Conservation (phyloP, 2,329 filamentous ascomycete species). For the Huntiella decipiens region DNA sequence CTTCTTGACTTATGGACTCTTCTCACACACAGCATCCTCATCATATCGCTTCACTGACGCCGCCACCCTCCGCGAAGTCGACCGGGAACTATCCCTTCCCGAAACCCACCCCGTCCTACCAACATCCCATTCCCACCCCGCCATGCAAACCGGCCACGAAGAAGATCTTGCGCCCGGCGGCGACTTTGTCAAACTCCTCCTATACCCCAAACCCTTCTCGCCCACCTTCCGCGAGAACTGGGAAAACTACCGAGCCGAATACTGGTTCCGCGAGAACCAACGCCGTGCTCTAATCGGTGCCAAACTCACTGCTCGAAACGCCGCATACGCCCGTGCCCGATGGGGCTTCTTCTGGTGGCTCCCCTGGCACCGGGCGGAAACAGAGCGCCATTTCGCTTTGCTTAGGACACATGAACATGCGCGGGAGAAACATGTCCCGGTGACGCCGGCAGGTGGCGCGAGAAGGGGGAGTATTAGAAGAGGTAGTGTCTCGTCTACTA, state of each 20-base stretch:
- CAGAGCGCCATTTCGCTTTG: conserved; percentile 13
- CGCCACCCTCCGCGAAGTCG: conserved; percentile 36
- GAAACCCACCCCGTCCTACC: conserved; percentile 23
- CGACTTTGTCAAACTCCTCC: conserved; percentile 74
- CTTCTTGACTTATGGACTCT: conserved; percentile 56
- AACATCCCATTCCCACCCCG: conserved; percentile 13
- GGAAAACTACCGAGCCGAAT: conserved; percentile 85
- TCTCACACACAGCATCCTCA: conserved; percentile 47
- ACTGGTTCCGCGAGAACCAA: conserved; percentile 95
- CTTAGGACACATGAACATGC: conserved; percentile 3
- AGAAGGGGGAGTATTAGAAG: conserved; percentile 34
- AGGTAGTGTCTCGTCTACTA: conserved; percentile 31
- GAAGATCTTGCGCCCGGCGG: conserved; percentile 82
- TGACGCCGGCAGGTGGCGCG: conserved; percentile 15
- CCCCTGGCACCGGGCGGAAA: conserved; percentile 36
- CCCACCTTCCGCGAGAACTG: conserved; percentile 91
- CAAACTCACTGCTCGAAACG: conserved; percentile 50
- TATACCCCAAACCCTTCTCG: conserved; percentile 88
- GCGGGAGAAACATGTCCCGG: background rate
- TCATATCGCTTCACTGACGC: conserved; percentile 64
- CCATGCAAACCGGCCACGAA: conserved; percentile 38
- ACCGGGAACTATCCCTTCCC: conserved; percentile 34
- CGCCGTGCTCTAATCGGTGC: conserved; percentile 53
- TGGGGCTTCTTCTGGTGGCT: conserved; percentile 76
- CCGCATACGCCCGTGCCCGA: conserved; percentile 45